Percentiles rank a stretch among this genome's conserved stretches.
Evolutionary conservation across 2,329 filamentous ascomycete species (phyloP).

Genomic region (Fusarium circinatum): DNA sequence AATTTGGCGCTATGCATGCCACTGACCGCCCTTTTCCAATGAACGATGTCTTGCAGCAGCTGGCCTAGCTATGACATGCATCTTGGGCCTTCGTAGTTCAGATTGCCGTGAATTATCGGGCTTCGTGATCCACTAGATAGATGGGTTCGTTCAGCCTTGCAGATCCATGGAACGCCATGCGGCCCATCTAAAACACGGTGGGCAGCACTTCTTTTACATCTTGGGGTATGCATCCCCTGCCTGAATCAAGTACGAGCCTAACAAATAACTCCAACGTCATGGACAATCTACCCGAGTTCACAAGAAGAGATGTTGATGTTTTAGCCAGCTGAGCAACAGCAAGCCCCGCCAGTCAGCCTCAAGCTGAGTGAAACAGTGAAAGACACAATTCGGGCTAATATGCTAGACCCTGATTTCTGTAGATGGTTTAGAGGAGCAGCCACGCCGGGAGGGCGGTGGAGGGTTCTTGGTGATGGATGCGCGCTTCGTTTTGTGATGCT

Average conservation of each 20-base stretch:
- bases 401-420: not conserved
- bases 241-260: not conserved
- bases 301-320: slow-evolving; percentile 5
- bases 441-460: not conserved
- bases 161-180: slow-evolving; percentile 6
- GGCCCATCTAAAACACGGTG: not conserved
- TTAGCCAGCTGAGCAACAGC: not conserved
- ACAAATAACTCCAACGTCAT: not conserved
- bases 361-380: not conserved
- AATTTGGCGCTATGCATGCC: not conserved
- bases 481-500: not conserved
- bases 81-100: not conserved
- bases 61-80: not conserved
- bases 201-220: not conserved
- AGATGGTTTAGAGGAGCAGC: not conserved
- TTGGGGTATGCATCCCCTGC: not conserved
- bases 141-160: not conserved
- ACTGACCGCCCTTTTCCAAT: slow-evolving; percentile 7
- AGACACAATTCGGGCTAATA: not conserved
- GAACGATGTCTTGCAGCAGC: not conserved
- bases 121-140: not conserved
- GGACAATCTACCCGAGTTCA: not conserved
- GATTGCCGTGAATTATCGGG: not conserved
- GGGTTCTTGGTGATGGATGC: not conserved
- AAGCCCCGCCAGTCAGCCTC: not conserved